Percentiles rank a stretch among this genome's conserved stretches.
Evolutionary conservation across 164 flowering plant genomes (phyloP).

Genomic region (Litsea cubeba): DNA sequence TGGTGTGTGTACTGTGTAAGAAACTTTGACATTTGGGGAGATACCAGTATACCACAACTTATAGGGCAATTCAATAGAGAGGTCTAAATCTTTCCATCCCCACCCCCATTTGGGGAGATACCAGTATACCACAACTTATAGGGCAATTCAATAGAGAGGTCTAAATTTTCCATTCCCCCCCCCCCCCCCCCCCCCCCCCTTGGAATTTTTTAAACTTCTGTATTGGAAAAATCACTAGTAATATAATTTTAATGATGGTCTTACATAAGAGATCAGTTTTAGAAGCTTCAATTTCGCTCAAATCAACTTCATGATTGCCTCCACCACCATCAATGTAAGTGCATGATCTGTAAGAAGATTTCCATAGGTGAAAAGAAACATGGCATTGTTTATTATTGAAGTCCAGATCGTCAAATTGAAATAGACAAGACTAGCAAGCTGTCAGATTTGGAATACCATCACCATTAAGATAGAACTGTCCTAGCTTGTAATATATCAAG

Average conservation of each 20-base stretch:
- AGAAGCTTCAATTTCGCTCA: slow-evolving; percentile 36
- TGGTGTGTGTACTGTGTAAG: no score
- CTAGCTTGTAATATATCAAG: neutral
- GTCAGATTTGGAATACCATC: neutral
- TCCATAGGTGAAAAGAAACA: neutral
- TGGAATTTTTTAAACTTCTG: neutral
- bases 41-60: neutral
- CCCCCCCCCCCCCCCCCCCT: no score
- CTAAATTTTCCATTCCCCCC: neutral
- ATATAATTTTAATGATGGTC: slow-evolving; percentile 2
- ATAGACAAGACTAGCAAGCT: neutral
- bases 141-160: no score
- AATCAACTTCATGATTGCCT: slow-evolving; percentile 50
- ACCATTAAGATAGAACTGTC: neutral
- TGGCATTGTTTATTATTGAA: neutral
- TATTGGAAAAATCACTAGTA: neutral
- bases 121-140: neutral
- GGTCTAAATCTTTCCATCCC: neutral
- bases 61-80: no score
- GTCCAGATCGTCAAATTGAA: neutral
- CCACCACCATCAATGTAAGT: slow-evolving; percentile 58
- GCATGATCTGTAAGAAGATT: slow-evolving; percentile 51
- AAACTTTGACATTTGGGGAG: neutral
- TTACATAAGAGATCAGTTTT: slow-evolving; percentile 67
- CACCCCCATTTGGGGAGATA: neutral